These are phyloP conservation scores for Pseudogymnoascus sp. DNA, from an alignment of 2,329 filamentous ascomycete species.

Conservation along the genomic window DNA sequence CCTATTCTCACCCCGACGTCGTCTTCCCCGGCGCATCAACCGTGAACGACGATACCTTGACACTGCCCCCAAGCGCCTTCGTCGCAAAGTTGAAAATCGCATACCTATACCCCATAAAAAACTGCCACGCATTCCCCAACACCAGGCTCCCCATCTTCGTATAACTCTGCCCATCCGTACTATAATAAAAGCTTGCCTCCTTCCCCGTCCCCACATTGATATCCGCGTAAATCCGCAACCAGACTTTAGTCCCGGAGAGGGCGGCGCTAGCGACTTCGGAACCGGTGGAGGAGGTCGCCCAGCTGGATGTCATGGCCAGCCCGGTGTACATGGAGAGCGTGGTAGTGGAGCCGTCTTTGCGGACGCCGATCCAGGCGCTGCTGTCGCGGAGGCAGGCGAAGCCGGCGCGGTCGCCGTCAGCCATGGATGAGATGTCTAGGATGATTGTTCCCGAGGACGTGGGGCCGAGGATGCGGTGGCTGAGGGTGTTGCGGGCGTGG, in stretches of 20 bases:
- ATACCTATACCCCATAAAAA: constrained; percentile 41
- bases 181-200: constrained; percentile 34
- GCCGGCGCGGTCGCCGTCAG: constrained; percentile 43
- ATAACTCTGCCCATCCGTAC: constrained; percentile 34
- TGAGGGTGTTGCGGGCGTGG: constrained; percentile 38
- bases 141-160: constrained; percentile 29
- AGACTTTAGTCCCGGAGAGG: constrained; percentile 25
- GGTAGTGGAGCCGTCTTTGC: constrained; percentile 28
- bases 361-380: constrained; percentile 44
- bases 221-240: constrained; percentile 32
- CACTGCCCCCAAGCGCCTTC: constrained; percentile 33
- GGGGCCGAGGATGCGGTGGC: constrained; percentile 39
- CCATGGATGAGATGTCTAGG: constrained; percentile 41
- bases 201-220: constrained; percentile 26
- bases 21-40: background rate
- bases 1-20: background rate
- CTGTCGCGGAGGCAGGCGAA: constrained; percentile 45
- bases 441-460: constrained; percentile 40
- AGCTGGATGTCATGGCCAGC: constrained; percentile 28
- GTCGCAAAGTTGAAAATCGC: constrained; percentile 44
- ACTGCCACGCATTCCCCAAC: constrained; percentile 37
- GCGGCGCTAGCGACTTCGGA: constrained; percentile 19
- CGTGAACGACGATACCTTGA: constrained; percentile 22
- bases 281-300: constrained; percentile 28
- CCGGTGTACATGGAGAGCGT: constrained; percentile 26